phyloP scores from a whole-genome alignment of 208 protist species.

The Leishmania arabica region DNA sequence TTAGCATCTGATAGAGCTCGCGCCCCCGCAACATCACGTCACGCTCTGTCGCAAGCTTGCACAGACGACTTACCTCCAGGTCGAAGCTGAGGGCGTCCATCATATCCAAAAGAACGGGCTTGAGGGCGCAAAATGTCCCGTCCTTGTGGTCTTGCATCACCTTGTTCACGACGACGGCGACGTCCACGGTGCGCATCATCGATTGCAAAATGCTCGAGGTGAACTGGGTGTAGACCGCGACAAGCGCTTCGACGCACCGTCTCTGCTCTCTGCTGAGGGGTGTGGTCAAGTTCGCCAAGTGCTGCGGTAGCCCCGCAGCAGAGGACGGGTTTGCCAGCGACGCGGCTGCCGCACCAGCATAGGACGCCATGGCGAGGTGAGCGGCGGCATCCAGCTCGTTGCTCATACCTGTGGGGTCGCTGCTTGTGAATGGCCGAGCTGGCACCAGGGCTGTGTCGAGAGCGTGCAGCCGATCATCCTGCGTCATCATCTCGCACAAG shows the following conservation, averaged over 20 bases:
- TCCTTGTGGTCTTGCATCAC: conserved; percentile 58
- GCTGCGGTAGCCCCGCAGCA: neutral
- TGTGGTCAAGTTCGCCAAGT: conserved; percentile 3
- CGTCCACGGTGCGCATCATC: conserved; percentile 61
- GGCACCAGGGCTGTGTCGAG: neutral
- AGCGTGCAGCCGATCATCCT: conserved; percentile 17
- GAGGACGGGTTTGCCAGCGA: neutral
- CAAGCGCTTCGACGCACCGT: conserved; percentile 42
- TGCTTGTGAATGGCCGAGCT: neutral
- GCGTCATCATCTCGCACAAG: conserved; percentile 24
- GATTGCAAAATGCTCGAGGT: conserved; percentile 43
- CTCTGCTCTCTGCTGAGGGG: conserved; percentile 18
- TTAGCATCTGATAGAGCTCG: conserved; percentile 44
- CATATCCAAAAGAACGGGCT: conserved; percentile 63
- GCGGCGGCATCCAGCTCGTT: conserved; percentile 1
- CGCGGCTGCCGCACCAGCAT: neutral
- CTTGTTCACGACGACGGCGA: conserved; percentile 47
- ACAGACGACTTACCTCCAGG: conserved; percentile 51
- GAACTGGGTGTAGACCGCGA: conserved; percentile 60
- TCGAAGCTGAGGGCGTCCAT: conserved; percentile 65
- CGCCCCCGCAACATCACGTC: conserved; percentile 50
- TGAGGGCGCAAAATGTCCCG: conserved; percentile 58
- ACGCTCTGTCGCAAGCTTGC: conserved; percentile 44
- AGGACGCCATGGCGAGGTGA: neutral
- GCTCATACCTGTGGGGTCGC: conserved; percentile 1